Percentiles rank a stretch among this genome's conserved stretches.
phyloP scores from a whole-genome alignment of 148 eudicot species.

The Polygonum aviculare region DNA sequence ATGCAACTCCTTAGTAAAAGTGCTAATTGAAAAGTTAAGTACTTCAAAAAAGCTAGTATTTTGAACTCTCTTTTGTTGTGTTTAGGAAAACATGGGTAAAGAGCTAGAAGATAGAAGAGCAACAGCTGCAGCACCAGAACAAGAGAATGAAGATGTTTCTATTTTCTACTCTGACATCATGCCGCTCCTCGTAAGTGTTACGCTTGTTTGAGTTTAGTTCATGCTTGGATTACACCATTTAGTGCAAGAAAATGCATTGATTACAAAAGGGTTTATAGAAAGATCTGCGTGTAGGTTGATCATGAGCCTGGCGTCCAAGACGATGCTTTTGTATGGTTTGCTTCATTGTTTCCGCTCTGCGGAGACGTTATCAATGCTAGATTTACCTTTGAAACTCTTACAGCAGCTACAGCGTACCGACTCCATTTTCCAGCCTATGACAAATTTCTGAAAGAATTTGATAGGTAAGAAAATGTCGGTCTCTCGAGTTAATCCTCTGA shows the following conservation, averaged over 20 bases:
- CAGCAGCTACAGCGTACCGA: constrained; percentile 54
- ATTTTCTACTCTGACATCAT: constrained; percentile 82
- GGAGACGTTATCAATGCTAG: constrained; percentile 70
- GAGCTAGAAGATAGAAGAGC: constrained; percentile 59
- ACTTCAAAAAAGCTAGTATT: too few relatives aligned
- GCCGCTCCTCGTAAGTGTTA: constrained; percentile 75
- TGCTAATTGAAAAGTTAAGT: not conserved
- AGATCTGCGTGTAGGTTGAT: constrained; percentile 55
- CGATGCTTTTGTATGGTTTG: constrained; percentile 83
- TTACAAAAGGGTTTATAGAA: too few relatives aligned
- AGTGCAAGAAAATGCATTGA: too few relatives aligned
- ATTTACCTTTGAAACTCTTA: constrained; percentile 77
- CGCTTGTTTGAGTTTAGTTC: too few relatives aligned
- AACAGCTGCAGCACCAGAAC: constrained; percentile 8
- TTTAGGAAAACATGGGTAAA: constrained; percentile 65
- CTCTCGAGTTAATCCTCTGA: too few relatives aligned
- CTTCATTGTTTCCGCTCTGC: constrained; percentile 54
- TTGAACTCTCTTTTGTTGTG: not conserved
- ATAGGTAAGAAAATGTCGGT: constrained; percentile 36
- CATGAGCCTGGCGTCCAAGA: constrained; percentile 52
- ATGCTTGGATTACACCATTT: too few relatives aligned
- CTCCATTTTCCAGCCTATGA: constrained; percentile 86
- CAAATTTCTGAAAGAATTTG: constrained; percentile 64
- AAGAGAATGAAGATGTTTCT: constrained; percentile 62
- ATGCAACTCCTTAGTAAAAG: not conserved